Conservation (phyloP, 2,329 filamentous ascomycete species). For the Aspergillus melleus region DNA sequence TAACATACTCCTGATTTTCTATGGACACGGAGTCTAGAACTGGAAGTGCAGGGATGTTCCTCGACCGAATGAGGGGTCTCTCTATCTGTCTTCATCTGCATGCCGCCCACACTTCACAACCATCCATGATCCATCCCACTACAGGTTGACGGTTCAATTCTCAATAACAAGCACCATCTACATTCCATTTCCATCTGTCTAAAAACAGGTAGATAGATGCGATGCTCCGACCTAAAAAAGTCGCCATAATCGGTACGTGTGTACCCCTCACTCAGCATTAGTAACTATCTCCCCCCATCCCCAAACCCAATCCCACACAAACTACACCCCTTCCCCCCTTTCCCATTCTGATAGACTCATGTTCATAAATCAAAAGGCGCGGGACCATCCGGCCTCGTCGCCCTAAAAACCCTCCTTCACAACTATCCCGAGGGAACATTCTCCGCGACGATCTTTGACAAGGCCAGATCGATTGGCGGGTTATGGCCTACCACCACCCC, state of each 20-base stretch:
- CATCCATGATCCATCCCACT: no score
- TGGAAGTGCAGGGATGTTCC: not conserved
- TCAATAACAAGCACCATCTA: no score
- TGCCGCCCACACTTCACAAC: no score
- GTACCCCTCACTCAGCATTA: not conserved
- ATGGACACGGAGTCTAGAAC: no score
- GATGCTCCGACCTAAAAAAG: slow-evolving; percentile 41
- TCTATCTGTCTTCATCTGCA: no score
- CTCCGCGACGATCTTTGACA: slow-evolving; percentile 70
- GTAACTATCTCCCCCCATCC: not conserved
- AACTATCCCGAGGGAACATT: slow-evolving; percentile 57
- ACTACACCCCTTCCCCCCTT: no score
- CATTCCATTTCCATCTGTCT: no score
- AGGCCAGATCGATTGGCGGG: slow-evolving; percentile 66
- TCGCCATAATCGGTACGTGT: slow-evolving; percentile 54
- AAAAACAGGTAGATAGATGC: no score
- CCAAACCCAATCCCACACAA: no score
- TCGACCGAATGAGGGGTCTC: not conserved
- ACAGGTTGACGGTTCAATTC: no score
- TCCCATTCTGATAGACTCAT: not conserved
- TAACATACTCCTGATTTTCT: no score
- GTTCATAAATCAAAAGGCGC: slow-evolving; percentile 53
- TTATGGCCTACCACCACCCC: slow-evolving; percentile 65
- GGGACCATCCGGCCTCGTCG: slow-evolving; percentile 67
- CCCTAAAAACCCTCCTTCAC: slow-evolving; percentile 71